Evolutionary conservation across 306 rosid species (phyloP), one percentile per base, ranked within the genome.

Genomic region (Trifolium subterraneum): DNA sequence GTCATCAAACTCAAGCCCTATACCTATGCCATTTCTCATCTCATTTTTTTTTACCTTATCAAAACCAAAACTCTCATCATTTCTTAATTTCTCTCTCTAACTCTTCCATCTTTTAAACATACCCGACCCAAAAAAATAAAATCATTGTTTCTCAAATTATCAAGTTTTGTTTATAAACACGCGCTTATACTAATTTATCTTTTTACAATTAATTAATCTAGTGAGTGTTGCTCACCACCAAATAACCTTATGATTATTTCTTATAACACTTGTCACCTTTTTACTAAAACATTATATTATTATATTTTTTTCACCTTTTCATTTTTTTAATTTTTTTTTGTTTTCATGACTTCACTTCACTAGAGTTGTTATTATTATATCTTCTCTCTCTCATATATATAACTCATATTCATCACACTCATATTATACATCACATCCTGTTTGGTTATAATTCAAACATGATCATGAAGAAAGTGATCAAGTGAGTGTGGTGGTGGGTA

Each of bases 191-290:
- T 78, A 75, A 70, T 71, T 76, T 73, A 77, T 18, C 12, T 52
- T 44, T 25, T 10, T 8, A 14, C 13, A 14, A 66, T 64, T 68
- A 47, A 44, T 44, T 44, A 31, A 54, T 64, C 71, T 9, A 25
- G 52, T 61, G 62, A 59, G 76, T 82, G 85, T 78, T 80, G 82
- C 86, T 80, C 85, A 86, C 93, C 90, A 86, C 96, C 97, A 85
- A 89, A 88, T 88, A 88, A 89, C 81, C 87, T 89, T 15, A 91
- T 93, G 80, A 82, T 93, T 88, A 86, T 86, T 85, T 84, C 86
- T 82, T 78, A 86, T 71, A 84, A 78, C 93, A 94, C 93, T 83
- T 74, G 93, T 78, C 90, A 82, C 90, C 97, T 87, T 80, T 82
- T 84, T 74, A 70, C 77, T 86, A 74, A 74, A 45, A 64, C 41